A percentile compares a stretch with the other conserved stretches of the same genome.
Conservation (phyloP, 2,329 filamentous ascomycete species). For the Colletotrichum caudatum region DNA sequence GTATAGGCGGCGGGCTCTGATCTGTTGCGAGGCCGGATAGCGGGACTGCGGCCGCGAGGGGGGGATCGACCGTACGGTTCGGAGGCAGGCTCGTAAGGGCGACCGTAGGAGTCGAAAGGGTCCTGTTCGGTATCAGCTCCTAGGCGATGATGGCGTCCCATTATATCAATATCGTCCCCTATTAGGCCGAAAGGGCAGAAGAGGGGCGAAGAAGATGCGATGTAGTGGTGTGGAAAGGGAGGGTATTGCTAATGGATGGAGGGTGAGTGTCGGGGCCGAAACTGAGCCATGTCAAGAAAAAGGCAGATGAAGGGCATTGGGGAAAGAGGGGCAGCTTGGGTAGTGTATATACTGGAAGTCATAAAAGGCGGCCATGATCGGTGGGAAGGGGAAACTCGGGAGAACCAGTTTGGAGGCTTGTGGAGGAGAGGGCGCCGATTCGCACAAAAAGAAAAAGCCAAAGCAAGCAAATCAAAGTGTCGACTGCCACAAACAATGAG, state of each 20-base stretch:
- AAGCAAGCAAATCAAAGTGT: background rate
- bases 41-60: conserved; percentile 32
- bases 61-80: conserved; percentile 14
- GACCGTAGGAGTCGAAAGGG: conserved; percentile 11
- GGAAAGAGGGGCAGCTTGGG: background rate
- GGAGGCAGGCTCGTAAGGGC: conserved; percentile 13
- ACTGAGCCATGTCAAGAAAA: conserved; percentile 1
- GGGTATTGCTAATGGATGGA: background rate
- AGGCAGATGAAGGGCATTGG: background rate
- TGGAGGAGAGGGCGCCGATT: background rate
- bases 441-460: background rate
- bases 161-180: conserved; percentile 4
- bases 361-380: conserved; percentile 5
- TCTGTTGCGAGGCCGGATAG: conserved; percentile 28
- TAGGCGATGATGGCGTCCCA: conserved; percentile 29
- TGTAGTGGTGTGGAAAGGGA: background rate
- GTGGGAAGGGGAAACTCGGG: background rate
- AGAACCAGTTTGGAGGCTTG: background rate
- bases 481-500: background rate
- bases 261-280: background rate
- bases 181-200: background rate
- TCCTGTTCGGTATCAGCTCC: conserved; percentile 23
- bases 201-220: background rate
- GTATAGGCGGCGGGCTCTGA: conserved; percentile 28
- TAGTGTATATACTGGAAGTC: conserved; percentile 12